Evolutionary conservation across 2,329 filamentous ascomycete genomes (phyloP).

Genomic region (Fusarium heterosporum): DNA sequence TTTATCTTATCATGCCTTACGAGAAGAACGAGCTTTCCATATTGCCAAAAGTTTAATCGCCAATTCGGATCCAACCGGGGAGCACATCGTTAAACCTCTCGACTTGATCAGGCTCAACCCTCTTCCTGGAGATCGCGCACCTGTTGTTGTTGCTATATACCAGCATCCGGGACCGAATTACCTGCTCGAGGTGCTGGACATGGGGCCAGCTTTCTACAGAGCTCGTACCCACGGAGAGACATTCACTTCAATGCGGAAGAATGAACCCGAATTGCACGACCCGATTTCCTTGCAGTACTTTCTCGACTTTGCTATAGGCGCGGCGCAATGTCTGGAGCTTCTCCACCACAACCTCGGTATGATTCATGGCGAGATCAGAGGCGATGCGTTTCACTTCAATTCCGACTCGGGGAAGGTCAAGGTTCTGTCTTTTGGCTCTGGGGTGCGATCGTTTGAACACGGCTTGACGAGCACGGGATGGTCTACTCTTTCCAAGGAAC

Average conservation of each 20-base stretch:
- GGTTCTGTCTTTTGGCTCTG: conserved; percentile 87
- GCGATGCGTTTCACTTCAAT: conserved; percentile 91
- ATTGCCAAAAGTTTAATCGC: conserved; percentile 79
- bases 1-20: conserved; percentile 82
- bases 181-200: conserved; percentile 75
- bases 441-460: conserved; percentile 89
- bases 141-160: conserved; percentile 84
- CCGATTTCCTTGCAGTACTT: conserved; percentile 80
- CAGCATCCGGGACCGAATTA: conserved; percentile 81
- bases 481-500: conserved; percentile 83
- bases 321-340: conserved; percentile 86
- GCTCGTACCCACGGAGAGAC: conserved; percentile 64
- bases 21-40: conserved; percentile 89
- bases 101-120: conserved; percentile 80
- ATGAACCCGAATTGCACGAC: conserved; percentile 62
- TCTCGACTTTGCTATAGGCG: conserved; percentile 90
- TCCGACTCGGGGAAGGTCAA: conserved; percentile 76
- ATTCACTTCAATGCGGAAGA: conserved; percentile 59
- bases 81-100: conserved; percentile 83
- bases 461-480: conserved; percentile 87
- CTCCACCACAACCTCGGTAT: conserved; percentile 89
- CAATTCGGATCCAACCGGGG: conserved; percentile 76
- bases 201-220: conserved; percentile 80
- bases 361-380: conserved; percentile 90
- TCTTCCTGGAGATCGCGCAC: conserved; percentile 74